phyloP scores from a whole-genome alignment of 2,329 filamentous ascomycete species.

The Aciculosporium take region DNA sequence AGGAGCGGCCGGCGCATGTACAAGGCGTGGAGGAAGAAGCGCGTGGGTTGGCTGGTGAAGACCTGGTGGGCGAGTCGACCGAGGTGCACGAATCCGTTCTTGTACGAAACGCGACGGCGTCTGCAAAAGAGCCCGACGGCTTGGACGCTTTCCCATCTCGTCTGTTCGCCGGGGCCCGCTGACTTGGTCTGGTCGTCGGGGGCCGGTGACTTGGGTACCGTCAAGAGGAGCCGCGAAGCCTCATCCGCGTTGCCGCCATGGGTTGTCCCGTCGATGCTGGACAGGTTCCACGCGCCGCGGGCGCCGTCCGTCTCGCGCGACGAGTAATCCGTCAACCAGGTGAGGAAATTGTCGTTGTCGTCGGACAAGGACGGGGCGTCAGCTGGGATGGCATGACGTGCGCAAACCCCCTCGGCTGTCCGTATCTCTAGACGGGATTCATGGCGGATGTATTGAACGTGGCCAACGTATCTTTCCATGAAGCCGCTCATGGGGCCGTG shows the following conservation, averaged over 20 bases:
- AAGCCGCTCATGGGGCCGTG: constrained; percentile 10
- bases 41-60: constrained; percentile 16
- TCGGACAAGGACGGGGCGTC: neutral
- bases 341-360: constrained; percentile 4
- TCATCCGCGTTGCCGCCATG: neutral
- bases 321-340: constrained; percentile 9
- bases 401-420: neutral
- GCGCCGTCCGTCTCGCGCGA: constrained; percentile 5
- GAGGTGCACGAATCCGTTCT: constrained; percentile 8
- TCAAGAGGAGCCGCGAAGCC: neutral
- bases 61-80: constrained; percentile 12
- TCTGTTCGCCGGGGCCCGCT: constrained; percentile 1
- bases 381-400: neutral
- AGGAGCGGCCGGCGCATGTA: constrained; percentile 18
- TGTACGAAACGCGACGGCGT: constrained; percentile 5
- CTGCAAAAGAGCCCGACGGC: constrained; percentile 8
- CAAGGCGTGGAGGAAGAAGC: constrained; percentile 23
- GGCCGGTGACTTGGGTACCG: constrained; percentile 1
- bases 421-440: constrained; percentile 6
- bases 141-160: constrained; percentile 8
- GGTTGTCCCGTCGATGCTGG: neutral
- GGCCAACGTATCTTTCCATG: constrained; percentile 8
- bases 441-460: constrained; percentile 6
- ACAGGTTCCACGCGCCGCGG: neutral
- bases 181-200: neutral